Percentiles rank a stretch among this genome's conserved stretches.
These are phyloP conservation scores for Colletotrichum viniferum DNA, from an alignment of 2,329 filamentous ascomycete species.

Conservation along the genomic window DNA sequence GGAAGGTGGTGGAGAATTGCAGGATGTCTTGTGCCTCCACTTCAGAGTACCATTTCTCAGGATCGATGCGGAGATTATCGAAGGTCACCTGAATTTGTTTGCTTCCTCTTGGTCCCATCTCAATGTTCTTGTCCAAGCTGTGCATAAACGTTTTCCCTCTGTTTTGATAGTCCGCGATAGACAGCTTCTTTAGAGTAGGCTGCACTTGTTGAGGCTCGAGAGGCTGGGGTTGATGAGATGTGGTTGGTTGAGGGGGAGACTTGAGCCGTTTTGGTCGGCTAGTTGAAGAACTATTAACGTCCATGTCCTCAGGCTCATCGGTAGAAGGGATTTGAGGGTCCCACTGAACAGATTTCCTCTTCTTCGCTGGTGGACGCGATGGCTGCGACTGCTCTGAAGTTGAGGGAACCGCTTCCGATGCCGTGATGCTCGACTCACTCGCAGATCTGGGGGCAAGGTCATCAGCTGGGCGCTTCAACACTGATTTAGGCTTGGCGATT, in stretches of 20 bases:
- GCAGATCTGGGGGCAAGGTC: not conserved
- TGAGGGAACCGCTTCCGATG: not conserved
- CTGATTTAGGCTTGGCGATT: not conserved
- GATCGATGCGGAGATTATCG: conserved; percentile 4
- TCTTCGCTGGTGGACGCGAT: conserved; percentile 15
- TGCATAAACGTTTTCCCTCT: not conserved
- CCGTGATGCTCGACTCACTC: not conserved
- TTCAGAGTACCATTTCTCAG: conserved; percentile 28
- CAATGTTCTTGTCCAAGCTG: conserved; percentile 1
- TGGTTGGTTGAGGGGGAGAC: conserved; percentile 2
- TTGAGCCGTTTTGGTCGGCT: not conserved
- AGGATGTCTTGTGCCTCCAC: conserved; percentile 30
- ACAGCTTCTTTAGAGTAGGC: not conserved
- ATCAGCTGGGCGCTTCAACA: not conserved
- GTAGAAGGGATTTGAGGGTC: conserved; percentile 29
- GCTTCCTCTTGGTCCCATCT: conserved; percentile 1
- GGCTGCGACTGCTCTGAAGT: not conserved
- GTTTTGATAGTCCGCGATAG: conserved; percentile 10
- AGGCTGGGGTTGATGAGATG: not conserved
- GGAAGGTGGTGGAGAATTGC: conserved; percentile 38
- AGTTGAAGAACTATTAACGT: conserved; percentile 11
- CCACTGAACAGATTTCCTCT: conserved; percentile 33
- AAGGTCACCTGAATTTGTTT: conserved; percentile 11
- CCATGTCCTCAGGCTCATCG: conserved; percentile 26
- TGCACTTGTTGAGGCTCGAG: not conserved